Base-by-base conservation (phyloP, 2,329 filamentous ascomycete species). In the Aspergillus arachidicola region DNA sequence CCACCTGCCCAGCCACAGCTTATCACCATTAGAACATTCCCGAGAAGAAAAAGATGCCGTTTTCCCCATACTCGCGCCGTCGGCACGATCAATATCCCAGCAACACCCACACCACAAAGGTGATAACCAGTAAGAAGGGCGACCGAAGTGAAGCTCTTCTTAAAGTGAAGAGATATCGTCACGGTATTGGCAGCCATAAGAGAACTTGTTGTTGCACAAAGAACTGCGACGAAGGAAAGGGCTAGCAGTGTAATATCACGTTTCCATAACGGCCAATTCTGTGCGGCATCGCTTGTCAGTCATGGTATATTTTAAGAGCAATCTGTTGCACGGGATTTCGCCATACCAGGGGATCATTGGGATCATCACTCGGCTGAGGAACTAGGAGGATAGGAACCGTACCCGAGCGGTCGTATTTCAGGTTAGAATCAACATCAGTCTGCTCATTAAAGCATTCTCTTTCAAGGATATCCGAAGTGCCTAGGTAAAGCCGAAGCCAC, bases 1-100 rank as follows among this genome's bases (percentile, higher is more conserved):
- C 85, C 87, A 34, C 92, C 92, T 32, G 87, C 93, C 94, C 94
- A 97, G 7, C 86, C 87, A 68, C 89, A 91, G 62, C 90, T 91
- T 50, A 85, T 82, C 48, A 96, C 85, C 70, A 96, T 84, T 62
- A 96, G 84, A 55, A 91, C 67, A 53, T 89, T 89, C 9, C 93
- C 93, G 2, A 96, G 71, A 30, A 97, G 79, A 76, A 96, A 97
- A 19, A 93, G 81, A 80, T 97, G 94, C 46, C 94, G 86, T 79
- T 97, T 97, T 45, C 94, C 94, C 91, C 92, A 97, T 66, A 97
- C 90, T 62, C 94, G 87, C 23, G 92, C 93, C 0, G 90, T 92
- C 0, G 94, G 92, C 3, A 97, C 93, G 78, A 94, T 94, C 67
- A 97, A 84, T 76, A 95, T 87, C 57, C 92, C 93, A 1, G 91